Evolutionary conservation across 805 yeast genomes (phyloP), one percentile per base, ranked within the genome.

Genomic region (Teunomyces aglyptinius): DNA sequence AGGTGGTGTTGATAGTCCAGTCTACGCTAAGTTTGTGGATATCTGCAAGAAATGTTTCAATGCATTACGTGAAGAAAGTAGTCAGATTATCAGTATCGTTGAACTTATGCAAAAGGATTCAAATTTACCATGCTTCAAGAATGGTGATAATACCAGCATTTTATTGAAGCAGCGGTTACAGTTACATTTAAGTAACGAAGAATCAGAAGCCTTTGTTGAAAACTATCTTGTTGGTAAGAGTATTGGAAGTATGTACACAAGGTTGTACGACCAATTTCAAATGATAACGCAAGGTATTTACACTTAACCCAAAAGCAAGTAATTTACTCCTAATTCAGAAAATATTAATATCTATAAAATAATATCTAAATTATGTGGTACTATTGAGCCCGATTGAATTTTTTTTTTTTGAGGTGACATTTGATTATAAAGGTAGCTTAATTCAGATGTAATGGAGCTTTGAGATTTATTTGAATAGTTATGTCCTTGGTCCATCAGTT

Each of bases 81-180:
- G 85, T 41, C 86, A 83, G 45, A 69, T 94, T 20, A 77, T 92
- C 1, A 80, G 84, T 22, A 79, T 94, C 76, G 96, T 95, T 46
- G 96, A 90, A 52, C 73, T 94, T 54, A 94, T 94, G 99, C 96
- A 88, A 60, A 85, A 83, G 54, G 97, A 92, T 53, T 89, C 96
- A 6, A 77, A 75, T 41, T 75, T 92, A 44, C 98, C 99, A 1
- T 94, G 99, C 61, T 94, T 94, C 71, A 85, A 82, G 48, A 87
- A 86, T 35, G 97, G 97, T 0, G 87, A 81, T 6, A 83, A 86
- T 43, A 91, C 98, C 0, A 83, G 94, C 43, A 80, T 81, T 12
- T 83, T 86, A 47, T 67, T 94, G 50, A 78, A 80, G 45, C 97
- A 90, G 62, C 75, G 99, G 58, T 80, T 91, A 54, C 96, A 89